Conservation (phyloP, 2,329 filamentous ascomycete genomes). For the Xylariaceae sp. region DNA sequence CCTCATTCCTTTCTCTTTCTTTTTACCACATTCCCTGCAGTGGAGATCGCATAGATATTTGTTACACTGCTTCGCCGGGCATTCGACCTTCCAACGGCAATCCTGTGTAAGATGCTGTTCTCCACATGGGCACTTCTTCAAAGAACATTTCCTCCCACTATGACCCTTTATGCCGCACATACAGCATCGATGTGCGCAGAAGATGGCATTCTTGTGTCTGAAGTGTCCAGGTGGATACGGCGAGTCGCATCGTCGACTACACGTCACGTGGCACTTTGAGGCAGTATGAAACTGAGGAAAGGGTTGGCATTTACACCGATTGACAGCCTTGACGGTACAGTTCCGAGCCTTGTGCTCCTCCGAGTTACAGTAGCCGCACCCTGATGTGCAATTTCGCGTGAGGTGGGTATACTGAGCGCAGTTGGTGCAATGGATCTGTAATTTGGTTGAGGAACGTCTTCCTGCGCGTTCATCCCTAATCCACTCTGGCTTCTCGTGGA, state of each 20-base stretch:
- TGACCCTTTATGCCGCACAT: slow-evolving; percentile 38
- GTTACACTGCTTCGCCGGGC: slow-evolving; percentile 25
- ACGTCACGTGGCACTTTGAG: slow-evolving; percentile 27
- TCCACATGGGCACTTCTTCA: slow-evolving; percentile 32
- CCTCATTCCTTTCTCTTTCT: slow-evolving; percentile 17
- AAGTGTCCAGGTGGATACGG: slow-evolving; percentile 13
- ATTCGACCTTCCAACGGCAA: slow-evolving; percentile 35
- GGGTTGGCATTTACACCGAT: slow-evolving; percentile 34
- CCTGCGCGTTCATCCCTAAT: slow-evolving; percentile 1
- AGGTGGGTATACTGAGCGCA: slow-evolving; percentile 24
- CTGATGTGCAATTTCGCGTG: slow-evolving; percentile 18
- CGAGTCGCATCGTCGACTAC: slow-evolving; percentile 29
- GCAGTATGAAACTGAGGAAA: slow-evolving; percentile 34
- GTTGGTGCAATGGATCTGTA: slow-evolving; percentile 23
- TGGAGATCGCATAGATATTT: slow-evolving; percentile 32
- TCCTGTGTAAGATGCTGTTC: slow-evolving; percentile 33
- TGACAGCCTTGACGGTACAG: slow-evolving; percentile 28
- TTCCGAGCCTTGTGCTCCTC: slow-evolving; percentile 21
- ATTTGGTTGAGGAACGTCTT: neutral
- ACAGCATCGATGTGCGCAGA: slow-evolving; percentile 33
- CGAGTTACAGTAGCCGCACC: slow-evolving; percentile 33
- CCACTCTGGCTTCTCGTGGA: slow-evolving; percentile 22
- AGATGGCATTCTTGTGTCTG: slow-evolving; percentile 33
- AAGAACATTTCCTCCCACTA: slow-evolving; percentile 30
- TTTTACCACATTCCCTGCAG: slow-evolving; percentile 30